Evolutionary conservation across 768 basidiomycete genomes (phyloP), one percentile per base, ranked within the genome.

Genomic region (Pleurotus salmoneostramineus): DNA sequence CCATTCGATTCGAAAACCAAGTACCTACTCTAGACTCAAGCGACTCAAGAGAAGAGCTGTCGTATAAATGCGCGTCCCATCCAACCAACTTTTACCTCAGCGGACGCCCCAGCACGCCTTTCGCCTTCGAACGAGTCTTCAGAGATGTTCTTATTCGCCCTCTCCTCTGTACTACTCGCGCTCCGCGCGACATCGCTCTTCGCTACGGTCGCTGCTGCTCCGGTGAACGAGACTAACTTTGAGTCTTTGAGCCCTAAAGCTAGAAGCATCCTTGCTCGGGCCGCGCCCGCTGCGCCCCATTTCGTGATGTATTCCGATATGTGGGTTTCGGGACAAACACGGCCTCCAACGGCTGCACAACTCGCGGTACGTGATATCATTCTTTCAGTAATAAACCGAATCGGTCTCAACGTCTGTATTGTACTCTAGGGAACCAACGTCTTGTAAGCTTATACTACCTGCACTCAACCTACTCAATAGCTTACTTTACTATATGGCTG

Each of bases 241-340:
- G 36, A 55, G 5, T 17, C 35, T 3, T 21, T 55, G 40, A 55
- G 40, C 40, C 37, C 36, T 17, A 40, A 55, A 55, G 58, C 60
- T 1, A 59, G 36, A 37, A 59, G 51, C 35, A 58, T 63, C 42
- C 46, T 58, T 44, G 50, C 57, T 7, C 61, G 61, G 14, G 63
- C 59, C 32, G 59, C 57, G 6, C 65, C 68, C 11, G 68, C 66
- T 6, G 66, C 74, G 3, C 77, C 77, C 1, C 71, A 72, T 58
- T 79, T 71, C 54, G 76, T 77, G 4, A 65, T 71, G 34, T 75
- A 78, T 56, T 69, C 67, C 50, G 75, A 78, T 61, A 63, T 68
- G 62, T 73, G 62, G 57, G 66, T 70, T n/a, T 64, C 72, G 15
- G 74, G 74, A 3, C 62, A 68, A n/a, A 74, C 70, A 15, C 73